Percentiles rank a stretch among this genome's conserved stretches.
Conservation (phyloP, 495 filamentous ascomycete species). For the Tuber umbilicatum region DNA sequence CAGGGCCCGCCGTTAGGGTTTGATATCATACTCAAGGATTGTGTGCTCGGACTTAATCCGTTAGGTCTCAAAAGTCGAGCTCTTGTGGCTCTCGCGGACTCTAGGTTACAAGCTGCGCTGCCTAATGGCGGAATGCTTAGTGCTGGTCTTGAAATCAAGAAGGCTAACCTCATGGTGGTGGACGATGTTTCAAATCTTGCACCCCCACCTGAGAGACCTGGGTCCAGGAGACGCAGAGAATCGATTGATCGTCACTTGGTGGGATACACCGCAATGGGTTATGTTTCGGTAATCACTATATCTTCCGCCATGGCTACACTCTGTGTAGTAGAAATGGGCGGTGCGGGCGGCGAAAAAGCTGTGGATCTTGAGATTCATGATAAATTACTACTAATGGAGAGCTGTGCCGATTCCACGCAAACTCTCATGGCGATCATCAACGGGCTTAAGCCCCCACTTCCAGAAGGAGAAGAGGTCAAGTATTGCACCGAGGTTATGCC, state of each 20-base stretch:
- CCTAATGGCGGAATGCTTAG: constrained; percentile 56
- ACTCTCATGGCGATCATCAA: constrained; percentile 76
- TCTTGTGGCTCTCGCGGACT: constrained; percentile 68
- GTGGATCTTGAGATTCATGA: constrained; percentile 75
- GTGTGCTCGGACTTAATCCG: constrained; percentile 78
- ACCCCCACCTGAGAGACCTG: constrained; percentile 1
- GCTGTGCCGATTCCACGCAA: constrained; percentile 94
- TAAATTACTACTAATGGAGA: constrained; percentile 82
- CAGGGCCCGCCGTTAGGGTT: constrained; percentile 52
- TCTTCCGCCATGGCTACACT: constrained; percentile 66
- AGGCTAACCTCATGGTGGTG: constrained; percentile 73
- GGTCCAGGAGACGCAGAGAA: constrained; percentile 18
- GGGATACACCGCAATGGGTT: constrained; percentile 64
- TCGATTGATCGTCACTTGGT: constrained; percentile 53
- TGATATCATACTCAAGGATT: constrained; percentile 69
- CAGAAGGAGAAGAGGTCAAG: constrained; percentile 70
- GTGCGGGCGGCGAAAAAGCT: constrained; percentile 53
- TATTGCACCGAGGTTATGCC: constrained; percentile 84
- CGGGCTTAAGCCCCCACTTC: constrained; percentile 72
- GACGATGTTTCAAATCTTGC: constrained; percentile 60
- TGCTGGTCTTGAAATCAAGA: constrained; percentile 61
- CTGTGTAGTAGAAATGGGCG: constrained; percentile 48
- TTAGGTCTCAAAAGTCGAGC: constrained; percentile 65
- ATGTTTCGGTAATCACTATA: constrained; percentile 74
- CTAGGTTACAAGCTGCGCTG: constrained; percentile 57